phyloP scores from a whole-genome alignment of 176 grass and related monocot species.

The Aegilops speltoides region DNA sequence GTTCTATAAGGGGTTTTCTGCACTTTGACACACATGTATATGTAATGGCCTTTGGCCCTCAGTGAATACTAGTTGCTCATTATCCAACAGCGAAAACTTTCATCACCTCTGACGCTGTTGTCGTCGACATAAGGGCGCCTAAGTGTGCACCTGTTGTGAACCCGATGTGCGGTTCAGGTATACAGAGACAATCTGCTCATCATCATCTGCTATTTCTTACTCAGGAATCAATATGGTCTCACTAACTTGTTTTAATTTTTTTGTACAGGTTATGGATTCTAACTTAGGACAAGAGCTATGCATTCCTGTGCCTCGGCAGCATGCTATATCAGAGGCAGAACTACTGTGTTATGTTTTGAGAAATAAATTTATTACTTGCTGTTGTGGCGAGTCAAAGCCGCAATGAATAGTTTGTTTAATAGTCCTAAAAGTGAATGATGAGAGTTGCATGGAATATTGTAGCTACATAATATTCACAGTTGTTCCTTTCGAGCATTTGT shows the following conservation, averaged over 20 bases:
- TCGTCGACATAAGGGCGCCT: not conserved
- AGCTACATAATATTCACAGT: not conserved
- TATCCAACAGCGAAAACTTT: too few species aligned
- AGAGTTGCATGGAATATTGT: not conserved
- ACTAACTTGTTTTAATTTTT: not conserved
- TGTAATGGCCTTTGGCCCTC: too few species aligned
- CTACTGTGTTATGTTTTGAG: not conserved
- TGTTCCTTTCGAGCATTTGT: not conserved
- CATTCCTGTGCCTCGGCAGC: not conserved
- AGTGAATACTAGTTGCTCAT: too few species aligned
- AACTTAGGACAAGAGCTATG: not conserved
- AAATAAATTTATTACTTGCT: not conserved
- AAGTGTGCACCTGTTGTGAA: not conserved
- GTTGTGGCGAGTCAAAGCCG: not conserved
- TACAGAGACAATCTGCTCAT: not conserved
- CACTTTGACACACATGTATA: too few species aligned
- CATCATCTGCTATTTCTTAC: not conserved
- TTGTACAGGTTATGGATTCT: slow-evolving; percentile 67
- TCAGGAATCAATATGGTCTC: not conserved
- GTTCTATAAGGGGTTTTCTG: too few species aligned
- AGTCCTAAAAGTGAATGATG: not conserved
- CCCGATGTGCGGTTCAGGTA: not conserved
- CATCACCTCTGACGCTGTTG: not conserved
- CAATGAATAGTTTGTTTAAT: not conserved
- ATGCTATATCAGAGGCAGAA: not conserved